Base-by-base conservation (phyloP, 441 rosid species). In the Melastoma candidum region DNA sequence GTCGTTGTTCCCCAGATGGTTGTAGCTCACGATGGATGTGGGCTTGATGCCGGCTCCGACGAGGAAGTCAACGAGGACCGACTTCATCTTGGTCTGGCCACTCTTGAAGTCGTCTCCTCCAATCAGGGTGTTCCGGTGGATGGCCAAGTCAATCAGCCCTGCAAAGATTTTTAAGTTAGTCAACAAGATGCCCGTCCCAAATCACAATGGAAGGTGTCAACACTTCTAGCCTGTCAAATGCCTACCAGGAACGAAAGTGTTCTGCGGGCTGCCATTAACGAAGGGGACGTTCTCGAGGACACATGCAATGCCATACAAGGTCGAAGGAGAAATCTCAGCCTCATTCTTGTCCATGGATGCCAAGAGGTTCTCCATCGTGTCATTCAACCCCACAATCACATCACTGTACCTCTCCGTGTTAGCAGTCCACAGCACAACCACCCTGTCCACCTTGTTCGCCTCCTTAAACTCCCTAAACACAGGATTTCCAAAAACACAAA, bases 41-140 rank as follows among this genome's bases (percentile, higher is more conserved):
- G 96, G 98, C 96, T 87, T 92, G 58, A 92, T 92, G 12, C 98
- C 96, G 61, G 96, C 98, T 13, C 96, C 98, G 54, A 92, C 95
- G 59, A 92, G 95, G 69, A 87, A 92, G 78, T 92, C 98, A 1
- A 92, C 96, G 63, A 87, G 70, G 1, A 90, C 95, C 1, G 96
- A 90, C 60, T 90, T 87, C 90, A 92, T 92, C 75, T 92, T 92
- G 67, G 98, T 92, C 78, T 92, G 98, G 49, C 96, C 98, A 71
- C 96, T 92, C 76, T 92, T 92, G 72, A 92, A 92, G 71, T 92
- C 98, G 68, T 92, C 96, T 13, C 98, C 98, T 60, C 98, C 96
- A 11, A 92, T 92, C 70, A 92, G 77, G 63, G 89, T 67, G 70
- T 82, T 83, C 75, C 79, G 79, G 71, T 70, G 69, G n/a, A 92